Conservation (phyloP, 176 grass and related monocot genomes). For the Ampelocalamus luodianensis region DNA sequence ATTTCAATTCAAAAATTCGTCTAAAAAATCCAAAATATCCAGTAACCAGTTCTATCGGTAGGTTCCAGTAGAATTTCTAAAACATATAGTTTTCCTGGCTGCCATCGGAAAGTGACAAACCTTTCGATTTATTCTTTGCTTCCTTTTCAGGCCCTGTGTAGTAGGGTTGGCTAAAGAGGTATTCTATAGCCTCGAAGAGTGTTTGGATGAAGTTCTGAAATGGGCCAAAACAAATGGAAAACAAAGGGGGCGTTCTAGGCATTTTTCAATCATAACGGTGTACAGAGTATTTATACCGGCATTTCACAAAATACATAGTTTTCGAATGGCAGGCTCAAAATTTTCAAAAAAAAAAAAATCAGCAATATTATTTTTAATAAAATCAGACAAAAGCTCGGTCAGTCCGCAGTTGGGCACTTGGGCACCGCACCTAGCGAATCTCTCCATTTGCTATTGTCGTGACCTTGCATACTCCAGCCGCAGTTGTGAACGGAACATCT, state of each 20-base stretch:
- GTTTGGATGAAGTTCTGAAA: not conserved
- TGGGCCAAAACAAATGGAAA: not conserved
- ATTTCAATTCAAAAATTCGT: no score
- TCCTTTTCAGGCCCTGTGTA: not conserved
- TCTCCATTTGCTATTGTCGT: constrained; percentile 72
- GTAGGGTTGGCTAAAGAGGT: not conserved
- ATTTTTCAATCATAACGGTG: constrained; percentile 15
- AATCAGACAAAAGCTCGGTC: not conserved
- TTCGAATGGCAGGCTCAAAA: not conserved
- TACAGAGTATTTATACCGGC: not conserved
- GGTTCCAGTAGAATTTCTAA: no score
- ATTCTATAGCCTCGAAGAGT: no score
- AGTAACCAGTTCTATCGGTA: no score
- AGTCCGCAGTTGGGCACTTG: not conserved
- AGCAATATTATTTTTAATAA: not conserved
- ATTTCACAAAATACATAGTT: not conserved
- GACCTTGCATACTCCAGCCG: constrained; percentile 74
- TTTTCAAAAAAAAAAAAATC: not conserved
- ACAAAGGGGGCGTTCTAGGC: not conserved
- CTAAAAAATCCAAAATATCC: no score
- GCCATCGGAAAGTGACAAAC: no score
- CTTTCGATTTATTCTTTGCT: no score
- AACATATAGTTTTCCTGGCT: no score
- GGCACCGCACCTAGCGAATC: constrained; percentile 52
- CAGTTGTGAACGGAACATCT: constrained; percentile 70